Percentiles rank a stretch among this genome's conserved stretches.
Evolutionary conservation across 179 eudicot species (phyloP).

Genomic region (Beta macrorhiza): DNA sequence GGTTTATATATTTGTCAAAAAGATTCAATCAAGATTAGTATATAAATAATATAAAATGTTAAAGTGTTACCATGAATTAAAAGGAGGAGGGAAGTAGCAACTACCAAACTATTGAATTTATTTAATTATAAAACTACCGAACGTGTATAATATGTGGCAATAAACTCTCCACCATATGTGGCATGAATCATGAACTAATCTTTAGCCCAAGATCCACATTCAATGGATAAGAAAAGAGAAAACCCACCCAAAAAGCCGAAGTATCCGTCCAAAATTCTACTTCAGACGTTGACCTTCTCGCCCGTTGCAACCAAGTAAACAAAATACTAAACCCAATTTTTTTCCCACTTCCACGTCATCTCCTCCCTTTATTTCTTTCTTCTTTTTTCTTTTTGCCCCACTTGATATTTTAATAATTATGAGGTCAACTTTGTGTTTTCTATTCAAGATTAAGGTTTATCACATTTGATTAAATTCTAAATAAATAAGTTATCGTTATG

Average conservation of each 20-base stretch:
- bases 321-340: not conserved
- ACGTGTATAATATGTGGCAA: not conserved
- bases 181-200: not conserved
- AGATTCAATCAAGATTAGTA: too few species aligned
- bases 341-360: not conserved
- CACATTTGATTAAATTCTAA: too few species aligned
- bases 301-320: slow-evolving; percentile 7
- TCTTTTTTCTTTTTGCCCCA: not conserved
- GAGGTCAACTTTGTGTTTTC: too few species aligned
- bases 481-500: too few species aligned
- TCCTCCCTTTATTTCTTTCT: not conserved
- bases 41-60: too few species aligned
- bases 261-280: not conserved
- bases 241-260: not conserved
- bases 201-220: not conserved
- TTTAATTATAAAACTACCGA: not conserved
- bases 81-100: too few species aligned
- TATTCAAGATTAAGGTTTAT: too few species aligned
- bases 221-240: slow-evolving; percentile 6
- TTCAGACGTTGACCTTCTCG: slow-evolving; percentile 23
- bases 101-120: too few species aligned
- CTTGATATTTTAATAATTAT: too few species aligned
- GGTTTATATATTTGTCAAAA: too few species aligned
- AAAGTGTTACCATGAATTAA: too few species aligned
- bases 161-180: not conserved